Base-by-base conservation (phyloP, 2,329 filamentous ascomycete species). In the Colletotrichum destructivum region DNA sequence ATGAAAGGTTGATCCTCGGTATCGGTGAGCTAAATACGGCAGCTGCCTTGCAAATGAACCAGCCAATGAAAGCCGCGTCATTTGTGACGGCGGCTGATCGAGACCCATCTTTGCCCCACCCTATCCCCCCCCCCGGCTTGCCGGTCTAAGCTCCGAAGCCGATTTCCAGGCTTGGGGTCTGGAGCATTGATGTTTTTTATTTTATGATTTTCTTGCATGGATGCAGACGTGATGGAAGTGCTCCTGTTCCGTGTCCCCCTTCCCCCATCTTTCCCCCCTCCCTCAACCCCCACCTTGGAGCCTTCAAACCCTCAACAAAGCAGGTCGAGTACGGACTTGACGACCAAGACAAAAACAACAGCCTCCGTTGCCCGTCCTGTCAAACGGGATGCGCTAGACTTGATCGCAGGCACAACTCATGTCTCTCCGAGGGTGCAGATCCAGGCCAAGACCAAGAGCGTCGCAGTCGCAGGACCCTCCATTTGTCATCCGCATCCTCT, bases 401-500 rank as follows among this genome's bases (percentile, higher is more conserved):
- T 26, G 7, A 23, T 21, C 55, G 38, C n/a, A 23, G 31, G 16
- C 35, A 54, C 57, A 38, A 21, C 69, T 54, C 57, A 62, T 59
- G 69, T 68, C 56, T 68, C 64, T 49, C 35, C 23, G 52, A 18
- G 64, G 57, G 51, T 62, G 7, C 31, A 2, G 31, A 9, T 35
- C 31, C 31, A 21, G 65, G 35, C 47, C 47, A 38, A 56, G 56
- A 71, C 62, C 55, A 21, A 47, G n/a, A 66, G 57, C 38, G 51
- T 68, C 31, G 31, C 31, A 35, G 31, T 31, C 38, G 68, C 49
- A 59, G 44, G 38, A 62, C 23, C 44, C 31, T 21, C 44, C 56
- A 71, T 71, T 71, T 71, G 68, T 71, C 68, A 71, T 57, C 68
- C 40, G 44, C 18, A 35, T 35, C 31, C 8, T 35, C 8, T 35